Conservation (phyloP, 2,329 filamentous ascomycete genomes). For the Dactylonectria macrodidyma region DNA sequence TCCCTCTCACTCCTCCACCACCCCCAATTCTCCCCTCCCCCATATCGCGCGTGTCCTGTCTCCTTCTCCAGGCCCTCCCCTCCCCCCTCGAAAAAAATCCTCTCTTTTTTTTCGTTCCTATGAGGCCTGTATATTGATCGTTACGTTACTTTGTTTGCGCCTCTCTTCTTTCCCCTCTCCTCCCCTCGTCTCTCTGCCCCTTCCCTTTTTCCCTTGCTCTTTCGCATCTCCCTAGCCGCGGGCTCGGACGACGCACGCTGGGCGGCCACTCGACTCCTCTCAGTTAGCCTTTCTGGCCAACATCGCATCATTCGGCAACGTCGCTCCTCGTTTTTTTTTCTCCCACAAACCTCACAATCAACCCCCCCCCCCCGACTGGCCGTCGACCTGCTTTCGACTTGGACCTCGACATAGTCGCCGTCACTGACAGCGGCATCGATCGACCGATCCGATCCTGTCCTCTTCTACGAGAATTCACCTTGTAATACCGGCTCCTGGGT, state of each 20-base stretch:
- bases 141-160: conserved; percentile 50
- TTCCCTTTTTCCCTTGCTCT: conserved; percentile 42
- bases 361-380: conserved; percentile 33
- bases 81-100: conserved; percentile 36
- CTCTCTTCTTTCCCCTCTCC: conserved; percentile 44
- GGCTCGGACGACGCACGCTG: conserved; percentile 50
- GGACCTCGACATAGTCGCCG: conserved; percentile 19
- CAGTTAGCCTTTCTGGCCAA: conserved; percentile 44
- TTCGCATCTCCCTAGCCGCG: conserved; percentile 44
- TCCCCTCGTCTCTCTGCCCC: conserved; percentile 33
- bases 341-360: conserved; percentile 21
- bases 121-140: conserved; percentile 57
- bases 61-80: conserved; percentile 48
- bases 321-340: conserved; percentile 25
- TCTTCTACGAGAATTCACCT: conserved; percentile 49
- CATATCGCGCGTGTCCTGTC: conserved; percentile 45
- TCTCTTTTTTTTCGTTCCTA: conserved; percentile 45
- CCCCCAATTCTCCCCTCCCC: conserved; percentile 43
- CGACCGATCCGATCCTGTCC: conserved; percentile 36
- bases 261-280: conserved; percentile 42
- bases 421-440: conserved; percentile 12
- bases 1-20: conserved; percentile 41
- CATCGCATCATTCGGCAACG: conserved; percentile 38
- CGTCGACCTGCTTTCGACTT: conserved; percentile 41
- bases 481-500: conserved; percentile 55